Evolutionary conservation across 257 asterid species (phyloP).

Genomic region (Ilex asprella): DNA sequence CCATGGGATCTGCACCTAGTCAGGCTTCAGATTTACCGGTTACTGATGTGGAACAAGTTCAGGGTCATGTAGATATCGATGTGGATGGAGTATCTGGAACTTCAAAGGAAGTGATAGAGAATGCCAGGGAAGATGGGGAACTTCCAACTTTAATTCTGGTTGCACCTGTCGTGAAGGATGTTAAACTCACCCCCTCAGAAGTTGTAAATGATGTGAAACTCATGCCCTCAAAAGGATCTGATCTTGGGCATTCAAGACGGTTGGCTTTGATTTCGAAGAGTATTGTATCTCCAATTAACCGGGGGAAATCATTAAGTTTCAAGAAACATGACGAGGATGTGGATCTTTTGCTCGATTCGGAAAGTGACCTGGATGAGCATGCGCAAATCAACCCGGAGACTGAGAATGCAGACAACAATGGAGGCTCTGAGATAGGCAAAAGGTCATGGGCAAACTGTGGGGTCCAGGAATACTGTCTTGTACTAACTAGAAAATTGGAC

Average conservation of each 20-base stretch:
- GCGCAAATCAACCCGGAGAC: constrained; percentile 43
- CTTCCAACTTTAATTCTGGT: constrained; percentile 57
- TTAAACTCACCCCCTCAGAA: constrained; percentile 35
- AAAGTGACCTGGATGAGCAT: constrained; percentile 66
- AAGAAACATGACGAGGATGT: constrained; percentile 62
- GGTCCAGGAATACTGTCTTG: constrained; percentile 55
- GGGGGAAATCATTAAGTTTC: constrained; percentile 64
- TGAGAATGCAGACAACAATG: constrained; percentile 22
- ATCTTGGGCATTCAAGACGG: constrained; percentile 45
- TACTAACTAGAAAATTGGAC: constrained; percentile 46
- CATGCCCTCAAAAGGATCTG: constrained; percentile 41
- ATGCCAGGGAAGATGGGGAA: constrained; percentile 81
- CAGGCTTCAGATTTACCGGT: constrained; percentile 23
- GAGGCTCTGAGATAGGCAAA: constrained; percentile 21
- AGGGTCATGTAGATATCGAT: constrained; percentile 28
- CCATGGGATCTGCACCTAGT: constrained; percentile 28
- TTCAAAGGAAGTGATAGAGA: constrained; percentile 59
- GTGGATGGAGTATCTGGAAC: constrained; percentile 28
- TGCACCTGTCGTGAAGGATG: constrained; percentile 35
- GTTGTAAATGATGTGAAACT: constrained; percentile 28
- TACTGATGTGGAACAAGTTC: constrained; percentile 44
- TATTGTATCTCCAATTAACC: constrained; percentile 48
- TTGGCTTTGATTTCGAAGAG: constrained; percentile 60
- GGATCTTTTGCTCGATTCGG: constrained; percentile 81
- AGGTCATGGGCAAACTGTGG: constrained; percentile 58